Evolutionary conservation across 148 eudicot genomes (phyloP).

Genomic region (Agrostemma githago): DNA sequence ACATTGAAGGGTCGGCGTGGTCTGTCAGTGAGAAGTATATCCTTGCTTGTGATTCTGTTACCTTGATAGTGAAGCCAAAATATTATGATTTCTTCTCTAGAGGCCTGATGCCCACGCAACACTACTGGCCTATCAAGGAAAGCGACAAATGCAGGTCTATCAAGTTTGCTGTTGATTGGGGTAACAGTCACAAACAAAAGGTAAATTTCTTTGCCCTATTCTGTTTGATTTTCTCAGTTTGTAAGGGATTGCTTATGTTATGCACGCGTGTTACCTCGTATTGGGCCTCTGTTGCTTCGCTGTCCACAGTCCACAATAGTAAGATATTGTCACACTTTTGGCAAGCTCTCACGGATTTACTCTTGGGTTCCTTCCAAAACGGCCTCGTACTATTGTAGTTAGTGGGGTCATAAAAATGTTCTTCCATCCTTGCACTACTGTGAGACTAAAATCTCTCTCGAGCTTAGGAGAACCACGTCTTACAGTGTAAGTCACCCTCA

Average conservation of each 20-base stretch:
- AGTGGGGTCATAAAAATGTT: not conserved
- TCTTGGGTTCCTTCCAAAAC: no score
- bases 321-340: not conserved
- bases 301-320: no score
- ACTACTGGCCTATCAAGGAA: conserved; percentile 69
- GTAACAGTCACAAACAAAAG: conserved; percentile 56
- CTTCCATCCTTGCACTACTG: not conserved
- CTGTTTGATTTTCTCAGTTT: not conserved
- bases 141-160: conserved; percentile 67
- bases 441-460: no score
- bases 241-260: not conserved
- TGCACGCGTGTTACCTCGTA: no score
- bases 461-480: no score
- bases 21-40: conserved; percentile 81
- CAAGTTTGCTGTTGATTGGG: conserved; percentile 81
- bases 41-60: conserved; percentile 68
- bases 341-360: no score
- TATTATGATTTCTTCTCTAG: conserved; percentile 76
- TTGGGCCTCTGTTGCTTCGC: no score
- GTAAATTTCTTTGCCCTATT: conserved; percentile 27
- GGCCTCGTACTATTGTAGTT: no score
- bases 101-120: conserved; percentile 55
- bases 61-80: conserved; percentile 49
- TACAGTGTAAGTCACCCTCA: no score
- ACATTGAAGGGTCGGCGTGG: conserved; percentile 84